Base-by-base conservation (phyloP, 2,329 filamentous ascomycete species). In the Xylaria sp. region DNA sequence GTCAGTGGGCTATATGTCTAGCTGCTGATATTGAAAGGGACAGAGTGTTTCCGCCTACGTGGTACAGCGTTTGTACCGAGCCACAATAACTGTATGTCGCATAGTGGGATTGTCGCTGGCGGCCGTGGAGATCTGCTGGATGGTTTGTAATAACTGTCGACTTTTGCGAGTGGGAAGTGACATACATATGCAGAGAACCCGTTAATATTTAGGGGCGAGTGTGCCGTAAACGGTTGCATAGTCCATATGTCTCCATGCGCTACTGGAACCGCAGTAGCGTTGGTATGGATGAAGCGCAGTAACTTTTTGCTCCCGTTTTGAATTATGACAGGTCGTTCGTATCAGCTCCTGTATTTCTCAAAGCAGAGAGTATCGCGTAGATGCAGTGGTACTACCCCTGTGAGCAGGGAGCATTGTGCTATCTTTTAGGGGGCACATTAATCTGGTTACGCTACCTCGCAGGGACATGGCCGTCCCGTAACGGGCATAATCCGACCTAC, bases 101-200 rank as follows among this genome's bases (percentile, higher is more conserved):
- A 50, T 53, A 54, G 57, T 54, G 59, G 57, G 58, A 60, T 61
- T 54, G 58, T 54, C 56, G 52, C 57, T 59, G 65, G 54, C 56
- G 61, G 68, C 57, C 66, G 67, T 65, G 65, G 59, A 64, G 62
- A 67, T 69, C 61, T 67, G 65, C 69, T 69, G 66, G 62, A 64
- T 59, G 61, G 62, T 57, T 63, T 64, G 63, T 67, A 62, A 62
- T 60, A 64, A 65, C 70, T 71, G 69, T 71, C 72, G 63, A 73
- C 64, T 71, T 71, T 71, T 72, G 72, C 72, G 69, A 71, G 71
- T 73, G 74, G 72, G 65, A 74, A 72, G 69, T 70, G 70, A 68
- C 72, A 77, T 79, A 76, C 78, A 80, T 80, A 71, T 72, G 75
- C 72, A 69, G 62, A 65, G 62, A 71, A 65, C 64, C 70, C 74